A percentile compares a stretch with the other conserved stretches of the same genome.
These are phyloP conservation scores for Clathrospora elynae DNA, from an alignment of 2,329 filamentous ascomycete genomes.

Conservation along the genomic window DNA sequence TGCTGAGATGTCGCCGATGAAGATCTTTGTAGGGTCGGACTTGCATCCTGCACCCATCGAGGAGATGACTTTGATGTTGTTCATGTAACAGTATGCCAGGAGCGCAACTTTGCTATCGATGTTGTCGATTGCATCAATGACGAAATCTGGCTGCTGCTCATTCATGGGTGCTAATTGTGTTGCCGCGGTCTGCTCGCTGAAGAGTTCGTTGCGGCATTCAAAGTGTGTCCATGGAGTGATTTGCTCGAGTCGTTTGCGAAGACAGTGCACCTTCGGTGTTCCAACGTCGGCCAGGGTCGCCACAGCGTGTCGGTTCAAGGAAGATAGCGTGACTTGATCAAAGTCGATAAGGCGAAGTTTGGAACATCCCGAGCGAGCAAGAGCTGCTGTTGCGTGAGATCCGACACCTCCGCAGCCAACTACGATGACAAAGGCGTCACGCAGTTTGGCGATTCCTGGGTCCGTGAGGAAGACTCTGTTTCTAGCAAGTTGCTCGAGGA, in stretches of 20 bases:
- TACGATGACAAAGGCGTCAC: slow-evolving; percentile 81
- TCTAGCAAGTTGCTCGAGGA: slow-evolving; percentile 90
- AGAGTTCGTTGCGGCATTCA: slow-evolving; percentile 84
- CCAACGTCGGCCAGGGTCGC: slow-evolving; percentile 94
- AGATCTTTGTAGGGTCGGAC: slow-evolving; percentile 79
- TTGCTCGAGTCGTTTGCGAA: slow-evolving; percentile 78
- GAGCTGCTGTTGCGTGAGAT: slow-evolving; percentile 83
- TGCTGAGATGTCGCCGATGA: slow-evolving; percentile 86
- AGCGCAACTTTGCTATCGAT: slow-evolving; percentile 95
- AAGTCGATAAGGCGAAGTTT: slow-evolving; percentile 91
- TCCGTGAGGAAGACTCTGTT: slow-evolving; percentile 90
- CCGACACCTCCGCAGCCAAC: slow-evolving; percentile 95
- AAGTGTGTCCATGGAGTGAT: slow-evolving; percentile 92
- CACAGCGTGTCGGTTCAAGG: slow-evolving; percentile 92
- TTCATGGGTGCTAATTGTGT: slow-evolving; percentile 70
- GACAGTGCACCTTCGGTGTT: slow-evolving; percentile 85
- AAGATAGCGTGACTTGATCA: slow-evolving; percentile 94
- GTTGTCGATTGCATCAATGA: slow-evolving; percentile 98
- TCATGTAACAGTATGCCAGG: slow-evolving; percentile 82
- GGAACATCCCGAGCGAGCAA: slow-evolving; percentile 88
- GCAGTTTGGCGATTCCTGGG: slow-evolving; percentile 77
- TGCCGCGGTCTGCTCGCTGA: slow-evolving; percentile 69
- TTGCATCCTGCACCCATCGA: slow-evolving; percentile 98
- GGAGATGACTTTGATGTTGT: slow-evolving; percentile 81
- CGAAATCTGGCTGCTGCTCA: slow-evolving; percentile 74